A percentile compares a stretch with the other conserved stretches of the same genome.
Conservation (phyloP, 139 green algal species). For the Astrephomene gubernaculifera region DNA sequence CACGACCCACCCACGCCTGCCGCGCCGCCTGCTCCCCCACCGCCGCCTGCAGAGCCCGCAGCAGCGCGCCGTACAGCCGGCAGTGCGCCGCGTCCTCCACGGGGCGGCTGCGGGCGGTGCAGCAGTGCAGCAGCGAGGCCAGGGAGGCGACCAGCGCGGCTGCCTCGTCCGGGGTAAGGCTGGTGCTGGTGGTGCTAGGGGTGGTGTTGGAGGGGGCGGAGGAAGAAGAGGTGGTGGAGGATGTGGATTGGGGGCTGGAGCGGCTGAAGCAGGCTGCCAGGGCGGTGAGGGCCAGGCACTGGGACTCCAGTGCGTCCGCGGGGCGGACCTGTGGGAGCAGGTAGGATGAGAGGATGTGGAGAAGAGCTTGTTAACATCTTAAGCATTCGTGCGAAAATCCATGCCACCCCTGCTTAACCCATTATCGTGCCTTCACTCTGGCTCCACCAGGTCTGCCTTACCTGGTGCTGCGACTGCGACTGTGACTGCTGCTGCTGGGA, state of each 20-base stretch:
- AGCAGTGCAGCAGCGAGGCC: conserved; percentile 18
- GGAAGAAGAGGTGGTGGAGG: background rate
- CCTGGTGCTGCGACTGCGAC: too few relatives aligned
- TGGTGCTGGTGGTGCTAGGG: background rate
- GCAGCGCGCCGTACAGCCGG: conserved; percentile 44
- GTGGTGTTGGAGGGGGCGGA: background rate
- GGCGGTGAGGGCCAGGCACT: conserved; percentile 33
- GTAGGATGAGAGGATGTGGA: too few relatives aligned
- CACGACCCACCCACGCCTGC: conserved; percentile 42
- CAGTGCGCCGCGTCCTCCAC: conserved; percentile 47
- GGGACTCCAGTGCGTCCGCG: conserved; percentile 6
- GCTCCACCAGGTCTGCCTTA: too few relatives aligned
- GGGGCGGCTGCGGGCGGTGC: background rate
- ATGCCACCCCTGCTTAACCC: too few relatives aligned
- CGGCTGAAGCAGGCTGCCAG: conserved; percentile 37
- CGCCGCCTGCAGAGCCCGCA: conserved; percentile 28
- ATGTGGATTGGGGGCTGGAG: background rate
- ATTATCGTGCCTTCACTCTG: too few relatives aligned
- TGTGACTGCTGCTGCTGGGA: too few relatives aligned
- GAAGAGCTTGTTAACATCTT: too few relatives aligned
- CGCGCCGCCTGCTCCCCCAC: conserved; percentile 34
- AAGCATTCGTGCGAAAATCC: too few relatives aligned
- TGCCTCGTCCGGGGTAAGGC: background rate
- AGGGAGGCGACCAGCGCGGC: background rate
- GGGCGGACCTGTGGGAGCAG: background rate